These are phyloP conservation scores for Apiotrichum brassicae DNA, from an alignment of 1,284 basidiomycete genomes.

Conservation along the genomic window DNA sequence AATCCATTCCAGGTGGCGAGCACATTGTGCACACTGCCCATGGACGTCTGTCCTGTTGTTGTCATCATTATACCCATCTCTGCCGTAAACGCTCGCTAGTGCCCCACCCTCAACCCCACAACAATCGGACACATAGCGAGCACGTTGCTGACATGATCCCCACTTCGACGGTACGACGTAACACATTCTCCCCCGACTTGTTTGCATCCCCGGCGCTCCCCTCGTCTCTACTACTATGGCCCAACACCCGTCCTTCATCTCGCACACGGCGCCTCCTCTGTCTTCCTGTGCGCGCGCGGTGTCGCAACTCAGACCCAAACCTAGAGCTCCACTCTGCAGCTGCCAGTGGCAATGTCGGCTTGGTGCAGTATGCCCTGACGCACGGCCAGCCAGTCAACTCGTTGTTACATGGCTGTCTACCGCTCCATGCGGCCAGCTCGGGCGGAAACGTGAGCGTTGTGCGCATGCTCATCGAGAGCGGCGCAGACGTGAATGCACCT, in stretches of 20 bases:
- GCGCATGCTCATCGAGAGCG: constrained; percentile 73
- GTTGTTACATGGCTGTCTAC: constrained; percentile 82
- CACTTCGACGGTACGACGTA: neutral
- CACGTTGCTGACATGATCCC: neutral
- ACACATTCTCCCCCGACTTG: neutral
- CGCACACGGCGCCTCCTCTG: neutral
- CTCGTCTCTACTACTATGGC: neutral
- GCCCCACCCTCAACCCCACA: no score
- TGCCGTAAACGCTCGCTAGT: no score
- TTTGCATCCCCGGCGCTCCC: neutral
- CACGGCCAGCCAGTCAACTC: constrained; percentile 91
- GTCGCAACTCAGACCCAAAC: constrained; percentile 59
- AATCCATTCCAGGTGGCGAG: no score
- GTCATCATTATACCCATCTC: no score
- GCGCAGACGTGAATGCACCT: constrained; percentile 88
- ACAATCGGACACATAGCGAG: neutral
- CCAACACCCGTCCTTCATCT: neutral
- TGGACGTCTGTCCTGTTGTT: no score
- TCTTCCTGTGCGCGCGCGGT: neutral
- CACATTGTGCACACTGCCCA: no score
- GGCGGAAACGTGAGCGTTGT: constrained; percentile 81
- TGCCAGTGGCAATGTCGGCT: constrained; percentile 71
- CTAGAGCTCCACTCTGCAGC: constrained; percentile 85
- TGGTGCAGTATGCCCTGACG: constrained; percentile 59
- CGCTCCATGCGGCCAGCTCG: constrained; percentile 81